Evolutionary conservation across 257 asterid species (phyloP), one percentile per base, ranked within the genome.

Genomic region (Solanum etuberosum): DNA sequence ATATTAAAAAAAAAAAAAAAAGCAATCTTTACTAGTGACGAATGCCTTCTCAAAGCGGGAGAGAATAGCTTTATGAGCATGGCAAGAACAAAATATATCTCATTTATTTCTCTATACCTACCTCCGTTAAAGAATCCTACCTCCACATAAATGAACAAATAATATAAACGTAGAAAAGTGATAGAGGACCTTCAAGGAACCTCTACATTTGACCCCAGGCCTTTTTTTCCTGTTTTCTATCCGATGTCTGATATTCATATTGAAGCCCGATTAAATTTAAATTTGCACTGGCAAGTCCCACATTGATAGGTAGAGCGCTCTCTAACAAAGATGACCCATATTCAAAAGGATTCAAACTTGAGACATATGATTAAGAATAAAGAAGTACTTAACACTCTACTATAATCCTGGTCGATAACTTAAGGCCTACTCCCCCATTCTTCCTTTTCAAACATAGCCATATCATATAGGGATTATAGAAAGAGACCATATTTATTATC

Each of bases 41-140:
- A 5, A 15, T 48, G 71, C 86, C 89, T 90, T 87, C 88, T 71
- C 20, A 37, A 88, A 86, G 76, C 86, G 54, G 87, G 34, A 57
- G 27, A 23, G n/a, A 27, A 23, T 85, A 68, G 42, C 78, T 85
- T 85, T 35, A 43, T 12, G 84, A 43, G 63, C 84, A 80, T 80
- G 84, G 65, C 65, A 80, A 0, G 67, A 80, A n/a, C 27, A 46
- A 16, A 78, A 78, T 27, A 78, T 27, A 43, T 16, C 84, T 37
- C 87, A 71, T 65, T 73, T 85, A 40, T 40, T 65, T 84, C 76
- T 84, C 78, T 84, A 78, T 43, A 68, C 87, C 87, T 68, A 85
- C 68, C 61, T 38, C 40, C 80, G 38, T 37, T 38, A 61, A 32
- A 84, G 10, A 84, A 42, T 9, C 61, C 21, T 68, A 14, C 35